Evolutionary conservation across 1,139 yeast genomes (phyloP), one percentile per base, ranked within the genome.

Genomic region (Sugiyamaella pinicola): DNA sequence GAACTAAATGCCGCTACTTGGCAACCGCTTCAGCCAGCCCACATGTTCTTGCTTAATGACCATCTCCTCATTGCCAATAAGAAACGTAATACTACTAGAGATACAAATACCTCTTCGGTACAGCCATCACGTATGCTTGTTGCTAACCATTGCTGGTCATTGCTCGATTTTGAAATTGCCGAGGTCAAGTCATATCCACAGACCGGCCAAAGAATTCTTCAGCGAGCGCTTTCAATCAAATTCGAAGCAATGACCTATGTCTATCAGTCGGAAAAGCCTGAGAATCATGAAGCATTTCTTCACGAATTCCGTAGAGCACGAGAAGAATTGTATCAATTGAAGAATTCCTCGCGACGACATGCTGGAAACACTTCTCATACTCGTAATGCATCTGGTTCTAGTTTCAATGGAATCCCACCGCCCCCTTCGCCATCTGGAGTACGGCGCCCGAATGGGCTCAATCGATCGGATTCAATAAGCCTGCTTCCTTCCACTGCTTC

Each of bases 1-100:
- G 96, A 91, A 68, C 74, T 91, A 55, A 90, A 90, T 64, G 82
- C 87, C 1, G 93, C 95, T 0, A 90, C 96, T 17, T 84, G 91
- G 83, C 87, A 88, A 65, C 84, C 90, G 1, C 76, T 85, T 42
- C 84, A 87, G 62, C 84, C 90, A 1, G 84, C 85, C 1, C 95
- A 87, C 64, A 71, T 91, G 47, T 86, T 87, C 61, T 70, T 91
- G 9, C 74, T 91, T 58, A 90, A 87, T 66, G 98, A 91, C 68
- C 77, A 85, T 61, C 69, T 90, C 1, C 71, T 91, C 50, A 75
- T 90, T 45, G 96, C 96, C 0, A 77, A 87, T 1, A 81, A 83
- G 59, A 80, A 81, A 61, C 73, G 80, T 33, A 22, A 21, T 7
- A 44, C 17, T 15, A 22, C 17, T 15, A 22, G 33, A 17, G 39